These are phyloP conservation scores for Solanum chilense DNA, from an alignment of 257 asterid species.

Conservation along the genomic window DNA sequence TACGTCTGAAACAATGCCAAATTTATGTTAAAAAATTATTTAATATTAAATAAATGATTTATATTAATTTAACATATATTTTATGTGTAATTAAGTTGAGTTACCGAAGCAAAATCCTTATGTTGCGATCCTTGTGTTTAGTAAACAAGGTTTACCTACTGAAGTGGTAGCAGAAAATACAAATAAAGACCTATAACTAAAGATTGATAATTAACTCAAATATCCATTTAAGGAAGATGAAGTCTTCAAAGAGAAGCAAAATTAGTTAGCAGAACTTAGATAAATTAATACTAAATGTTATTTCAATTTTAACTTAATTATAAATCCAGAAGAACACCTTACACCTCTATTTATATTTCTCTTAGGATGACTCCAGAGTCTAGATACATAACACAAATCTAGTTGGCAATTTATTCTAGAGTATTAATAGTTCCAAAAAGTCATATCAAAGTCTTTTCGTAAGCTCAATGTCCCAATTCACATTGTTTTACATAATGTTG, in stretches of 20 bases:
- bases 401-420: neutral
- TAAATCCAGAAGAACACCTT: neutral
- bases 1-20: neutral
- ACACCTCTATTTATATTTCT: neutral
- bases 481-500: neutral
- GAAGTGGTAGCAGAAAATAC: neutral
- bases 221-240: neutral
- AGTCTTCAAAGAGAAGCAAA: neutral
- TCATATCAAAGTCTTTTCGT: neutral
- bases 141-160: neutral
- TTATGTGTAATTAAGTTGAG: neutral
- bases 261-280: neutral
- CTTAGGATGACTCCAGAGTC: neutral
- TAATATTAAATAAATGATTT: too few species aligned
- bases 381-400: too few species aligned
- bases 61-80: too few species aligned
- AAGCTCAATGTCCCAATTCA: neutral
- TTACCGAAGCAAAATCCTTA: too few species aligned
- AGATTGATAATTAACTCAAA: neutral
- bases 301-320: neutral
- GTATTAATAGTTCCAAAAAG: neutral
- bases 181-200: neutral
- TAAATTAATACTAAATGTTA: neutral
- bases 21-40: neutral
- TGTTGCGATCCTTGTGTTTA: neutral